Base-by-base conservation (phyloP, 129 eudicot species). In the Oenanthe sinensis region DNA sequence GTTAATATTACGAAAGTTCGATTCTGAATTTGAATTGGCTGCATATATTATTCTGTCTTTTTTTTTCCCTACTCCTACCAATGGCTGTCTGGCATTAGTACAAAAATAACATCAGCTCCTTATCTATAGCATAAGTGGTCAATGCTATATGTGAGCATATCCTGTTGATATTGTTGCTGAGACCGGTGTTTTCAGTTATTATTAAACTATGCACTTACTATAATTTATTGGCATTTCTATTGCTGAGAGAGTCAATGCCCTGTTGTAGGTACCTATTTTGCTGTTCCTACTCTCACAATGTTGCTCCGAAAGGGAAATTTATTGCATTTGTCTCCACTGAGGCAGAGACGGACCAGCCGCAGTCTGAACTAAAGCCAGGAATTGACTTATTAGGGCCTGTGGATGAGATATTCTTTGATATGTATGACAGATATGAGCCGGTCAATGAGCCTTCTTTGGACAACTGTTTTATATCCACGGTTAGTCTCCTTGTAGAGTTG, bases 271-370 rank as follows among this genome's bases (percentile, higher is more conserved):
- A 91, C 80, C 86, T 94, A 33, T 94, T 94, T 75, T 94, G 98
- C 84, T 94, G 91, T 83, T 94, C 98, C 3, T 94, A 89, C 82
- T 84, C 97, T 19, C 98, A 94, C 91, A 94, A 94, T 85, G 97
- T 94, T 81, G 98, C 98, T 54, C 98, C 98, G 44, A 94, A 90
- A 80, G 97, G 98, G 44, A 94, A 94, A 84, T 94, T 84, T 80
- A 94, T 94, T 83, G 98, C 98, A 17, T 94, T 94, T 86, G 97
- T 94, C 67, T 91, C 98, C 8, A 90, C 98, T 0, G 98, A 94
- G 85, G 98, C 98, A 24, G 98, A 94, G 86, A 91, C 90, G 19
- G 98, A 94, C 82, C 85, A 88, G 72, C 98, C 97, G 33, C 88
- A 94, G 81, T 83, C 83, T 15, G 98, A 94, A 85, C 79, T 94